Conservation (phyloP, 106 monocot species). For the Apostasia ramifera region DNA sequence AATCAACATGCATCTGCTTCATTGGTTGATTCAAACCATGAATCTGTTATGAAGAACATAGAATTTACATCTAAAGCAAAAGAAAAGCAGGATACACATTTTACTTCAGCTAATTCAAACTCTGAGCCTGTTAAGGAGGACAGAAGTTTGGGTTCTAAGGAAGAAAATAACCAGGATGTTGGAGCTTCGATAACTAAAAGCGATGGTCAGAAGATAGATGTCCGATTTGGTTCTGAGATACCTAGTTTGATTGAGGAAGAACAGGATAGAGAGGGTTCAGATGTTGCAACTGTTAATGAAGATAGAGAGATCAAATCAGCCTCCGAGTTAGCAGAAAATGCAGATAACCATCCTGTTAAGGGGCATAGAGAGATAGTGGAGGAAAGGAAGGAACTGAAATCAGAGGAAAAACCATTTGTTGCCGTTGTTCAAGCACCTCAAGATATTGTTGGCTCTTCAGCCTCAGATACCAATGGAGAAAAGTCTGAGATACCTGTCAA, state of each 20-base stretch:
- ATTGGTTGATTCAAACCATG: neutral
- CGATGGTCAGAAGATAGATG: neutral
- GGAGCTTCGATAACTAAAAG: neutral
- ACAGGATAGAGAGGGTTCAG: neutral
- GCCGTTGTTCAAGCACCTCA: neutral
- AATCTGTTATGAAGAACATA: neutral
- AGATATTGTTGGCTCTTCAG: neutral
- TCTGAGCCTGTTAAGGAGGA: neutral
- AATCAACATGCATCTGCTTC: neutral
- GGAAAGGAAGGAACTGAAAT: neutral
- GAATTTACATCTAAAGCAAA: no score
- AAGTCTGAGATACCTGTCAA: neutral
- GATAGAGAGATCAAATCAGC: neutral
- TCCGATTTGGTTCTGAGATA: neutral
- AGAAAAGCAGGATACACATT: no score
- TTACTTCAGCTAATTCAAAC: neutral
- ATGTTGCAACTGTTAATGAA: neutral
- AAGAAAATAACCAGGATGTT: neutral
- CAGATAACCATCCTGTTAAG: neutral
- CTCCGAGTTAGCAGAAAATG: no score
- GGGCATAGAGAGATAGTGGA: neutral
- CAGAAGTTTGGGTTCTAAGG: neutral
- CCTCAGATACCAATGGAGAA: neutral
- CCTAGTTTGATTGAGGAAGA: neutral
- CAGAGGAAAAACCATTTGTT: neutral